Conservation (phyloP, 1,139 yeast genomes). For the Blastobotrys buckinghamii region DNA sequence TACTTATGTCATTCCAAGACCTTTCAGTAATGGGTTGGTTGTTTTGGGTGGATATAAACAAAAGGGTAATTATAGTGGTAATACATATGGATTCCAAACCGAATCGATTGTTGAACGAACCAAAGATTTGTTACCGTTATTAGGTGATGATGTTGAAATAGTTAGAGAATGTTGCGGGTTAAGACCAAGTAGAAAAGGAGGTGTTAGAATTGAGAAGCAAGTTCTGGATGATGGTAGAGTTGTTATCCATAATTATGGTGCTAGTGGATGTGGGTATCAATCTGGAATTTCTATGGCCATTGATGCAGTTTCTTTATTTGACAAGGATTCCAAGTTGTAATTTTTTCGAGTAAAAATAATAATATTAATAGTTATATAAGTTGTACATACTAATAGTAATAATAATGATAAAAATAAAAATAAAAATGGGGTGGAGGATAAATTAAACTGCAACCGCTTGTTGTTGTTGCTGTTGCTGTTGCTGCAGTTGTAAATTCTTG, state of each 20-base stretch:
- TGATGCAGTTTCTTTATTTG: conserved; percentile 38
- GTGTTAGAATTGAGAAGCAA: conserved; percentile 56
- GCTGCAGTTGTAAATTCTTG: not conserved
- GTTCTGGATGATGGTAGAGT: conserved; percentile 31
- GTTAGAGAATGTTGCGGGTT: conserved; percentile 60
- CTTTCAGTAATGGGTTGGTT: conserved; percentile 53
- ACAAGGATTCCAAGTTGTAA: conserved; percentile 13
- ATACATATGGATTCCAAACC: conserved; percentile 49
- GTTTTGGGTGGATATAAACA: conserved; percentile 66
- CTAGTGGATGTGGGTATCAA: conserved; percentile 73
- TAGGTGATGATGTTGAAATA: conserved; percentile 40
- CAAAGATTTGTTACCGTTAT: conserved; percentile 47
- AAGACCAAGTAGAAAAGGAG: conserved; percentile 66
- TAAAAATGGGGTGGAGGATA: too few species aligned
- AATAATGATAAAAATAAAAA: too few species aligned
- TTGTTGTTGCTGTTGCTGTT: too few species aligned
- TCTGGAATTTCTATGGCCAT: conserved; percentile 62
- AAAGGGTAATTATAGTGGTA: conserved; percentile 51
- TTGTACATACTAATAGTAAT: too few species aligned
- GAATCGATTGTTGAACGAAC: conserved; percentile 55
- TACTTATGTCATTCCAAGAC: conserved; percentile 62
- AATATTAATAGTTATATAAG: not conserved
- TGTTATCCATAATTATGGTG: conserved; percentile 65
- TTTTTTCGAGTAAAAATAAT: not conserved
- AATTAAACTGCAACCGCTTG: too few species aligned